Evolutionary conservation across 192 early-diverging fungal species (phyloP).

Genomic region (Geosiphon pyriformis): DNA sequence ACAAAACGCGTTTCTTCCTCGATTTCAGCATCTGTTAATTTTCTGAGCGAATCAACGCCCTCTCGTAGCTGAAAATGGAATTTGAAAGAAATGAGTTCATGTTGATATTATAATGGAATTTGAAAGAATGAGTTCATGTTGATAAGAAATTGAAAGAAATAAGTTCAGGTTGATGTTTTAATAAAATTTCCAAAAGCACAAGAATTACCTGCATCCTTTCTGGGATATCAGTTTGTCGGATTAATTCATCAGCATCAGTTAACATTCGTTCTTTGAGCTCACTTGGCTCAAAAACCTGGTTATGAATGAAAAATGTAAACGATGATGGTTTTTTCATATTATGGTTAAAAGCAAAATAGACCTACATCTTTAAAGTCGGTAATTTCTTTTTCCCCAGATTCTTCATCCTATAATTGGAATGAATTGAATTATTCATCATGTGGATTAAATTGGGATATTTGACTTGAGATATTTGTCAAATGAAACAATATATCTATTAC

Average conservation of each 20-base stretch:
- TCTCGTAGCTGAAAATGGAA: conserved; percentile 41
- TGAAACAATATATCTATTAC: background rate
- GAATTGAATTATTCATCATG: background rate
- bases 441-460: too few species aligned
- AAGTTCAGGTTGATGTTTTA: too few species aligned
- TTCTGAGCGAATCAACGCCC: conserved; percentile 31
- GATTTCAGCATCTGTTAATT: conserved; percentile 54
- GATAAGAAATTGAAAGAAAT: background rate
- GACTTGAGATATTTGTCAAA: background rate
- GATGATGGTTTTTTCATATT: background rate
- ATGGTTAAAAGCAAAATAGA: conserved; percentile 5
- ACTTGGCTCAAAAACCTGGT: conserved; percentile 45
- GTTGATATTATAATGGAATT: background rate
- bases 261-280: conserved; percentile 85
- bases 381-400: conserved; percentile 33
- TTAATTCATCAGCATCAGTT: conserved; percentile 88
- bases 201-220: conserved; percentile 84
- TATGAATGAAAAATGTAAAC: background rate
- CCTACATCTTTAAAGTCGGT: conserved; percentile 54
- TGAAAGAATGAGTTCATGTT: background rate
- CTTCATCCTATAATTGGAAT: conserved; percentile 13
- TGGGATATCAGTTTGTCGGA: conserved; percentile 82
- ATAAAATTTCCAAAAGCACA: too few species aligned
- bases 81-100: background rate
- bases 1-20: conserved; percentile 66